These are phyloP conservation scores for Rhizodiscina lignyota DNA, from an alignment of 495 filamentous ascomycete genomes.

Conservation along the genomic window DNA sequence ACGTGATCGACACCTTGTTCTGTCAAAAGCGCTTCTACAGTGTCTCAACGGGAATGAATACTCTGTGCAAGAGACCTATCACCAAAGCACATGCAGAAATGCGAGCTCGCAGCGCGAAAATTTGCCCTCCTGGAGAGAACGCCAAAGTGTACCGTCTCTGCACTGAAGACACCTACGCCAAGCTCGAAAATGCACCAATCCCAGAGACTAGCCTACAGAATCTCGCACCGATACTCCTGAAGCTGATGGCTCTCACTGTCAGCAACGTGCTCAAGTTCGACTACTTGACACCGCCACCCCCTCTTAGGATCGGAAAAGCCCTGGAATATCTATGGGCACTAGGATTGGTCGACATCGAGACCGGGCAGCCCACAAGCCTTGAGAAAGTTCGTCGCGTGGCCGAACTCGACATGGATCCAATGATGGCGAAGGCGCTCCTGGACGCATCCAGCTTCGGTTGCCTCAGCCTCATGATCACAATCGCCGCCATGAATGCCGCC, in stretches of 20 bases:
- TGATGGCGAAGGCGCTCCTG: constrained; percentile 87
- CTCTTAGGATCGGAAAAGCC: constrained; percentile 73
- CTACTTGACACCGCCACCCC: constrained; percentile 76
- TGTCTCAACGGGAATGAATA: constrained; percentile 76
- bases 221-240: constrained; percentile 76
- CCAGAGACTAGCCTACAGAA: constrained; percentile 93
- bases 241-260: constrained; percentile 91
- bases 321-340: constrained; percentile 82
- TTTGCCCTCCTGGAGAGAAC: constrained; percentile 79
- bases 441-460: constrained; percentile 62
- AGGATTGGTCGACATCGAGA: constrained; percentile 77
- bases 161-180: constrained; percentile 56
- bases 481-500: constrained; percentile 85
- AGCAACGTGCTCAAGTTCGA: constrained; percentile 88
- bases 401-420: constrained; percentile 85
- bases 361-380: constrained; percentile 67
- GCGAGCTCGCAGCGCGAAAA: constrained; percentile 77
- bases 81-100: constrained; percentile 90
- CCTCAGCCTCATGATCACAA: constrained; percentile 70
- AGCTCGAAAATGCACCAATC: constrained; percentile 55
- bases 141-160: constrained; percentile 95
- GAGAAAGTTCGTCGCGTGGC: too few relatives aligned
- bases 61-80: constrained; percentile 69
- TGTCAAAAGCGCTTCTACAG: constrained; percentile 86
- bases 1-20: constrained; percentile 37